Evolutionary conservation across 805 yeast genomes (phyloP).

Genomic region (Myxozyma nipponensis): DNA sequence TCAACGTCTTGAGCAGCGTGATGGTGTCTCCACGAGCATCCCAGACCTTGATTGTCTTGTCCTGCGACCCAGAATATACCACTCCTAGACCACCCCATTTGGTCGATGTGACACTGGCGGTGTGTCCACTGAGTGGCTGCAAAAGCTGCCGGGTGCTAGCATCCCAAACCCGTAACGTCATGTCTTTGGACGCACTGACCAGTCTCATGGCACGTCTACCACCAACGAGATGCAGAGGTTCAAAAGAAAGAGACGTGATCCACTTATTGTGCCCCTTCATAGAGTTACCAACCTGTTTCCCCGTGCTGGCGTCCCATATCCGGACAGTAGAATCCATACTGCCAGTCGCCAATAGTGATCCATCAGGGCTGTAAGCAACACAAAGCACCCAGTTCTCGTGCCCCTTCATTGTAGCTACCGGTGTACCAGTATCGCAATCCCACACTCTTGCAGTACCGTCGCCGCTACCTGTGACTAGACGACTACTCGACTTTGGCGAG

Average conservation of each 20-base stretch:
- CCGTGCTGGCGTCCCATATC: slow-evolving; percentile 78
- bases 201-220: slow-evolving; percentile 64
- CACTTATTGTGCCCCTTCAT: slow-evolving; percentile 81
- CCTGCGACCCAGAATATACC: slow-evolving; percentile 88
- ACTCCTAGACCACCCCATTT: slow-evolving; percentile 92
- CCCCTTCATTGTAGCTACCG: slow-evolving; percentile 71
- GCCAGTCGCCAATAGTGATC: slow-evolving; percentile 88
- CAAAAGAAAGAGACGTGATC: slow-evolving; percentile 90
- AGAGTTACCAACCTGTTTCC: slow-evolving; percentile 68
- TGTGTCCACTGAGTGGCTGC: slow-evolving; percentile 79
- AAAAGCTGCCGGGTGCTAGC: slow-evolving; percentile 61
- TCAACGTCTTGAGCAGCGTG: slow-evolving; percentile 50
- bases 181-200: slow-evolving; percentile 88
- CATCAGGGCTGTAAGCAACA: slow-evolving; percentile 90
- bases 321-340: slow-evolving; percentile 89
- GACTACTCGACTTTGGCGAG: slow-evolving; percentile 59
- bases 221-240: slow-evolving; percentile 77
- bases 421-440: slow-evolving; percentile 96
- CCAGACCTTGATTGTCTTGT: slow-evolving; percentile 91
- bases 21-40: slow-evolving; percentile 41
- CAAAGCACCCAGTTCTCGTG: slow-evolving; percentile 93
- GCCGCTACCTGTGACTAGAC: slow-evolving; percentile 91
- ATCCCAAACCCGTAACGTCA: slow-evolving; percentile 88
- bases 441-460: slow-evolving; percentile 93
- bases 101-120: slow-evolving; percentile 88